Evolutionary conservation across 108 stramenopile genomes (phyloP), one percentile per base, ranked within the genome.

Genomic region (Cyclotella atomus): DNA sequence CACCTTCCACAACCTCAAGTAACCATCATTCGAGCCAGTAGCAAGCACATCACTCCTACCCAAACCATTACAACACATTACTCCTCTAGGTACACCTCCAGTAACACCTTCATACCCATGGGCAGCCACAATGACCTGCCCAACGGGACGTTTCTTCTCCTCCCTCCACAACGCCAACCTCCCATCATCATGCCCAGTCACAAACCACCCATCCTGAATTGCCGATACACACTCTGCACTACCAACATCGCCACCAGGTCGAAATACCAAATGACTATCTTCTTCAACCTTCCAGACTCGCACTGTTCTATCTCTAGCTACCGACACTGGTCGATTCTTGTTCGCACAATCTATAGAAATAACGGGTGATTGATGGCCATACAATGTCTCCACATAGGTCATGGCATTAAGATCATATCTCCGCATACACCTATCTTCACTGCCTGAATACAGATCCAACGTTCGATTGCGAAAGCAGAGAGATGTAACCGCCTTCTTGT

Each of bases 331-430:
- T 27, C 97, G 86, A 69, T 95, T 96, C 43, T 91, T 86, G 21
- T 82, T 75, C 50, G 89, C 87, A 46, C 96, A 96, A 67, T 96
- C 94, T 24, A 99, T 75, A 27, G 70, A 84, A 0, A 82, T 82
- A 54, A 99, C 85, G 30, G 85, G 96, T 28, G 96, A 88, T 83
- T 98, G 97, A 68, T 99, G 99, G 16, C 99, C 99, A 70, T 97
- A 99, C 45, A 99, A 68, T 0, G 98, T 99, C 84, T 99, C 99
- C 23, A 99, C 72, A 66, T 98, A 97, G n/a, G 90, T 88, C 95
- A 96, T 94, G 72, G 95, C 91, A 49, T 88, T 84, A 60, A 95
- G 62, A 77, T 92, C 88, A 73, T 95, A 97, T 65, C 95, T 87
- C 52, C 90, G 87, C 28, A 97, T 85, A 71, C 93, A 95, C 25